Evolutionary conservation across 148 eudicot species (phyloP), one percentile per base, ranked within the genome.

Genomic region (Hydrangea macrophylla): DNA sequence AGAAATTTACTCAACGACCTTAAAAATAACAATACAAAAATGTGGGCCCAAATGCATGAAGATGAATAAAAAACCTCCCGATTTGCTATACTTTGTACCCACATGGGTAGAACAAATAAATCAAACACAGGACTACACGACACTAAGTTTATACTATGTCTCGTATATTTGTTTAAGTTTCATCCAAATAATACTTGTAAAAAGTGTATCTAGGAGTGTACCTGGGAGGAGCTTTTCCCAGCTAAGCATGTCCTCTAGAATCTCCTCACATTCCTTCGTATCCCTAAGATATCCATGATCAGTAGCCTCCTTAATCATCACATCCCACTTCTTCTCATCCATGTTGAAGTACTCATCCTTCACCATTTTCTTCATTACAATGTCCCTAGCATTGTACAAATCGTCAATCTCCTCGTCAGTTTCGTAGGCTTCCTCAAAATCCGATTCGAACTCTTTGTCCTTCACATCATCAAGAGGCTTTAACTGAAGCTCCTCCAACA

Each of bases 151-250:
- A n/a, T n/a, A n/a, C n/a, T n/a, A n/a, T n/a, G n/a, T n/a, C n/a
- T n/a, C n/a, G n/a, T n/a, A n/a, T n/a, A n/a, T n/a, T n/a, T n/a
- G n/a, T n/a, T n/a, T n/a, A n/a, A n/a, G n/a, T n/a, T n/a, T n/a
- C n/a, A n/a, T n/a, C n/a, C n/a, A n/a, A n/a, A n/a, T n/a, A n/a
- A 65, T n/a, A 54, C 18, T 58, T 67, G 50, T 25, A 24, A 40
- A 58, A 15, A 23, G 9, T 37, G 20, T 45, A 22, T 30, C n/a
- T 6, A 30, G 13, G 5, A 54, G 18, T 39, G n/a, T 83, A 89
- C 96, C 91, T 69, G 96, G 96, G 37, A 89, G 82, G 51, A 86
- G 91, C 58, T 79, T 86, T 45, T 89, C 91, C 83, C 84, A 84
- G 54, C 74, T 71, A 62, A 79, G 87, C 89, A 86, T 86, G 71